Evolutionary conservation across 495 filamentous ascomycete genomes (phyloP).

Genomic region (Daldinia loculata): DNA sequence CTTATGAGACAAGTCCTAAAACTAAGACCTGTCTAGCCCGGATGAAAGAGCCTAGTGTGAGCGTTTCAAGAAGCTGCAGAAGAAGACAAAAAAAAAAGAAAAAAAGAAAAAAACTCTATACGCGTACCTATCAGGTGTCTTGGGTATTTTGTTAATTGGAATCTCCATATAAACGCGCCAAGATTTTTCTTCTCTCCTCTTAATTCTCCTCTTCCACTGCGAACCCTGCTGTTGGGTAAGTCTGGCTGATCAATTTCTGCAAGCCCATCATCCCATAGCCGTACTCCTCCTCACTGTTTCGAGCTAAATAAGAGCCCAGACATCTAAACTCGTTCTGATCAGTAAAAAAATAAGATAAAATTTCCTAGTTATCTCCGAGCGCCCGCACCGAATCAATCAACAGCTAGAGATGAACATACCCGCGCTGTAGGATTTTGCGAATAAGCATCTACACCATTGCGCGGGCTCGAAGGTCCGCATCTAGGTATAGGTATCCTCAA

Average conservation of each 20-base stretch:
- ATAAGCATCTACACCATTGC: background rate
- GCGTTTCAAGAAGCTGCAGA: conserved; percentile 11
- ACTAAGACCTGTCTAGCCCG: conserved; percentile 12
- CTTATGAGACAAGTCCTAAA: conserved; percentile 12
- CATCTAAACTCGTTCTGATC: conserved; percentile 8
- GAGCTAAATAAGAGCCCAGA: conserved; percentile 1
- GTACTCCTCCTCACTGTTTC: conserved; percentile 21
- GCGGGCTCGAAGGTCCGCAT: background rate
- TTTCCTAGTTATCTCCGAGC: conserved; percentile 6
- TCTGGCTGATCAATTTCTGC: conserved; percentile 25
- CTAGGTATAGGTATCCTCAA: background rate
- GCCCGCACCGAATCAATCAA: conserved; percentile 22
- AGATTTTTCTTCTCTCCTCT: conserved; percentile 18
- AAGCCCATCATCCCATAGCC: conserved; percentile 22
- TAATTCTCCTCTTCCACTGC: background rate
- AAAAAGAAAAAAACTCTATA: conserved; percentile 21
- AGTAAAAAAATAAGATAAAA: conserved; percentile 2
- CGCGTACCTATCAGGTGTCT: too few species aligned
- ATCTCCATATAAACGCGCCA: conserved; percentile 38
- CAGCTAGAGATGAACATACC: conserved; percentile 24
- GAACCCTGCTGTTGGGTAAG: conserved; percentile 11
- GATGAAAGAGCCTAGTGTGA: conserved; percentile 9
- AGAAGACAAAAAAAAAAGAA: background rate
- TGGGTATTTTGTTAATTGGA: conserved; percentile 1
- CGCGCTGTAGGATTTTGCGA: conserved; percentile 2